These are phyloP conservation scores for Aspergillus sp. DNA, from an alignment of 2,329 filamentous ascomycete species.

Conservation along the genomic window DNA sequence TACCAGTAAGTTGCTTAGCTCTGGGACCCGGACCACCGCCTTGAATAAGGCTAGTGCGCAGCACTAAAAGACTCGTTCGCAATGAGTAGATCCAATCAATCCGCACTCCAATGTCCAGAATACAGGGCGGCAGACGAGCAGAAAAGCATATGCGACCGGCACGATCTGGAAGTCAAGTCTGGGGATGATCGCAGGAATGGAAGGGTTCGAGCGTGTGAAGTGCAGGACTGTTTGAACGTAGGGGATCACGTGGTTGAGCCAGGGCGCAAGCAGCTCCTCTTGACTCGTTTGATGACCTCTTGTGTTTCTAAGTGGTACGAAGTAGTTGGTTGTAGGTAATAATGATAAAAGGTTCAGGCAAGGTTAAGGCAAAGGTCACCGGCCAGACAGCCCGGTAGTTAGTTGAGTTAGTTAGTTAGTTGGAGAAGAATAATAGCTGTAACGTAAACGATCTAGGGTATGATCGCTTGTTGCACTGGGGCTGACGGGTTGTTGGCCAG, in stretches of 20 bases:
- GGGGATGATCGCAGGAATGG: slow-evolving; percentile 12
- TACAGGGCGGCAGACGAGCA: slow-evolving; percentile 8
- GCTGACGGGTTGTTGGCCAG: slow-evolving; percentile 4
- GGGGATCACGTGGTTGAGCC: not conserved
- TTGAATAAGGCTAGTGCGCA: slow-evolving; percentile 28
- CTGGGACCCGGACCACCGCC: slow-evolving; percentile 29
- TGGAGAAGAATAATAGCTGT: not conserved
- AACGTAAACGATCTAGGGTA: slow-evolving; percentile 9
- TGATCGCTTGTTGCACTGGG: slow-evolving; percentile 10
- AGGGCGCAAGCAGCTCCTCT: slow-evolving; percentile 9
- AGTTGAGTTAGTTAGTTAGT: not conserved
- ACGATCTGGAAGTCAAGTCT: slow-evolving; percentile 13
- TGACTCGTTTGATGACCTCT: not conserved
- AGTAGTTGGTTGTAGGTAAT: not conserved
- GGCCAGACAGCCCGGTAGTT: not conserved
- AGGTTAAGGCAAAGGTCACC: not conserved
- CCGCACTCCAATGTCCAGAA: slow-evolving; percentile 12
- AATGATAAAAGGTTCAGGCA: not conserved
- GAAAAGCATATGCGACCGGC: slow-evolving; percentile 15
- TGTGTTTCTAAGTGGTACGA: not conserved
- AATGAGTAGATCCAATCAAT: slow-evolving; percentile 15
- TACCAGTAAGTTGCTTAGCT: slow-evolving; percentile 24
- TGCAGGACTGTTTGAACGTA: not conserved
- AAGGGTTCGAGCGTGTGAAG: slow-evolving; percentile 5
- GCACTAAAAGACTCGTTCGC: slow-evolving; percentile 21